Evolutionary conservation across 2,329 filamentous ascomycete genomes (phyloP), one percentile per base, ranked within the genome.

Genomic region (Mycosphaerella sp.): DNA sequence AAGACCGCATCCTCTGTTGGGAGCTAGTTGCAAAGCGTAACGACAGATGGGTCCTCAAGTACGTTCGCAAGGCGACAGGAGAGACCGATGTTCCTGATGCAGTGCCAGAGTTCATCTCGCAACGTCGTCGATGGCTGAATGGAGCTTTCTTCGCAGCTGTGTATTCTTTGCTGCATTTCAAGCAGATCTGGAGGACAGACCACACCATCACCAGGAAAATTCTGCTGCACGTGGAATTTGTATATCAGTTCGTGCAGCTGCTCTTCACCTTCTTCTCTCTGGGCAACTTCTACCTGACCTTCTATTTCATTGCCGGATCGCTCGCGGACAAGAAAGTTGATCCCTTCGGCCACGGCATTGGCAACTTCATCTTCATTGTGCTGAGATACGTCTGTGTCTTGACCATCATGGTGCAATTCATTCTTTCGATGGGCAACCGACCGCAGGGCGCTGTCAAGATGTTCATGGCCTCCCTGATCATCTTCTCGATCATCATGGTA

Each of bases 121-220:
- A 98, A 66, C 86, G 93, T 65, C 83, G 93, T 66, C 82, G 93
- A 70, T 98, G 93, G 93, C 83, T 98, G 56, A 98, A 98, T 68
- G 93, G 93, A 66, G 93, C 93, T 59, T 98, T 98, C 75, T 98
- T 98, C 68, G 94, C 93, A 0, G 93, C 93, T 39, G 90, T 97
- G 46, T 98, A 97, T 75, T 97, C 91, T 1, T 81, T 97, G 2
- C 86, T 96, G 37, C 93, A 98, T 71, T 95, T 91, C 70, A 84
- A 80, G 61, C 94, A 98, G 71, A 84, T 98, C 64, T 95, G 91
- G 87, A 72, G 73, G 18, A 98, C 93, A 0, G 93, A 97, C 68
- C 93, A 98, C 70, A 93, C 89, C 0, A 65, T 97, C 17, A 79
- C 83, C 34, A 86, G 93, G 60, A 98, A 98, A 71, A 78, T 95